Evolutionary conservation across 164 flowering plant genomes (phyloP), one percentile per base, ranked within the genome.

Genomic region (Vitis rupestris): DNA sequence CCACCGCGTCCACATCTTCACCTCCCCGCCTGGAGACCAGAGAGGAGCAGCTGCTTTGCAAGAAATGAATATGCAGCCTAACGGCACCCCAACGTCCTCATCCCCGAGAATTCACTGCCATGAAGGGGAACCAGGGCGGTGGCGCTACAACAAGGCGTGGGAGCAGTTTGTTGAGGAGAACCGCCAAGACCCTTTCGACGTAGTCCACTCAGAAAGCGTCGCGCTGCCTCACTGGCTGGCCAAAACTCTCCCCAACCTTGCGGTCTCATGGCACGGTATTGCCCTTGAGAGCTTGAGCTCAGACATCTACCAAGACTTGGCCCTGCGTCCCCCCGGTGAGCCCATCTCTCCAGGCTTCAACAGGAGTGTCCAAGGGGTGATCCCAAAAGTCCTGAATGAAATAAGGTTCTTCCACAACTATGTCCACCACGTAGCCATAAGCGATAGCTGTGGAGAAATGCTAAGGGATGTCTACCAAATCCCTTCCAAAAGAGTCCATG

Each of bases 201-300:
- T 74, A 56, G 83, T 84, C 27, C 90, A 84, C 50, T 72, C 82
- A 0, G 87, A 84, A 75, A 84, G 90, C 57, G 88, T 86, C 12
- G 73, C 88, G 1, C 23, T 83, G 47, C 86, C 88, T 13, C 81
- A 77, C 63, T 79, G 83, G 82, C 79, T 74, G 1, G 85, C 85
- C 0, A 74, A 76, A 44, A 59, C 47, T 61, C 63, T 83, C 52
- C 81, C 82, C 9, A 83, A 79, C 19, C 75, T 86, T 19, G 90
- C 82, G 4, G 84, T 84, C 3, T 76, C 88, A 7, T 86, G 90
- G 90, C 88, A 84, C 68, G 86, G 88, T 9, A 83, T 86, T 16
- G 75, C 81, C 76, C 76, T 72, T 50, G 88, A 87, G 64, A 82
- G 74, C 59, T 74, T 86, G 80, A 86, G 84, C 48, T 84, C 90